Base-by-base conservation (phyloP, 805 yeast species). In the Ogataea methanolica region DNA sequence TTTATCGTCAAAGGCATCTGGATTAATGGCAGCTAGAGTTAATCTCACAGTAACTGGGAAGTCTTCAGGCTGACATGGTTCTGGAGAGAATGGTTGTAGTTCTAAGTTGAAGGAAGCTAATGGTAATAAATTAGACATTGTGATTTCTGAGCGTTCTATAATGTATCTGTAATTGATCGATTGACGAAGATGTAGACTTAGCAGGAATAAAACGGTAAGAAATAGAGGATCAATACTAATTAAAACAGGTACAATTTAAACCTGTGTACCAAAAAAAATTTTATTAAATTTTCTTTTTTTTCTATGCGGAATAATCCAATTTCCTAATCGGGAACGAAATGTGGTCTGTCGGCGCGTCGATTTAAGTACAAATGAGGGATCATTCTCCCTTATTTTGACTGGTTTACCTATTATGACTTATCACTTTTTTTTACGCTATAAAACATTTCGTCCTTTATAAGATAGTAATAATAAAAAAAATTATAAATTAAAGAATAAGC, bases 21-120 rank as follows among this genome's bases (percentile, higher is more conserved):
- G 96, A 71, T 92, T 97, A 61, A 94, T 76, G 51, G 99, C 96
- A 54, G 97, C 99, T 79, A 92, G 78, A 45, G 98, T 91, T 61
- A 92, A 68, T 71, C 96, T 87, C 58, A 92, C 82, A 52, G 97
- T 85, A 57, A 88, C 86, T 44, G 97, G 97, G 67, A 82, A 83
- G 50, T 86, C 95, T 50, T 82, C 85, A 54, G 85, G 88, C 63
- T 88, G 81, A 50, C 97, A 96, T 44, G 90, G 90, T 39, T 83
- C 82, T 57, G 97, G 96, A 58, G 80, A 74, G 65, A 85, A 94
- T 59, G 99, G 99, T 68, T 78, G 75, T 55, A 92, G 78, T 59
- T 87, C 89, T 69, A 89, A 76, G 74, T 85, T 85, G 75, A 82
- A 91, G 17, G 96, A 83, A 55, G 96, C 85, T 67, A 91, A 73